Percentiles rank a stretch among this genome's conserved stretches.
Evolutionary conservation across 2,329 filamentous ascomycete genomes (phyloP).

Genomic region (Calonectria fujianensis): DNA sequence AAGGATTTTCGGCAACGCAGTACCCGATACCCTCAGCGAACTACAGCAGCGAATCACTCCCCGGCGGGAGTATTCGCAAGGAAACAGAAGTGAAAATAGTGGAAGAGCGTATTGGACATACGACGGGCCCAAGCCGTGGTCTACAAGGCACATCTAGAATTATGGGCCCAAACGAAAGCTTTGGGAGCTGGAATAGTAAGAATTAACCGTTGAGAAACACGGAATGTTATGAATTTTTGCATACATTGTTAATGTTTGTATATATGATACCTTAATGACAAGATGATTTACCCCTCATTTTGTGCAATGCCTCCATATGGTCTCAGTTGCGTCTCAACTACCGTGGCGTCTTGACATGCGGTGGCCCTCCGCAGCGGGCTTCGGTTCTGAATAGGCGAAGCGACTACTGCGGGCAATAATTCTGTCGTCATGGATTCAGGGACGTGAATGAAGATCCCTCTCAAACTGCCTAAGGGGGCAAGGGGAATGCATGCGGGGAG

Average conservation of each 20-base stretch:
- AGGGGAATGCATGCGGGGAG: neutral
- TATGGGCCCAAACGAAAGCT: neutral
- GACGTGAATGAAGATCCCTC: constrained; percentile 1
- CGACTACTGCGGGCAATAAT: neutral
- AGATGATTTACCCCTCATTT: neutral
- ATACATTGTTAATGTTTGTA: neutral
- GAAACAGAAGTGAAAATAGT: constrained; percentile 40
- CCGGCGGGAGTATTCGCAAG: constrained; percentile 37
- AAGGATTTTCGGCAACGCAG: constrained; percentile 32
- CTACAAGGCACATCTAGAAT: neutral
- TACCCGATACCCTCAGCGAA: constrained; percentile 37
- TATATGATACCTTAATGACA: constrained; percentile 20
- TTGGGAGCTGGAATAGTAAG: neutral
- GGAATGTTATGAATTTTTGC: neutral
- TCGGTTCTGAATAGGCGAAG: neutral
- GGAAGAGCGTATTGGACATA: neutral
- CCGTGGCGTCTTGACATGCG: neutral
- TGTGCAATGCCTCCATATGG: neutral
- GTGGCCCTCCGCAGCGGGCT: neutral
- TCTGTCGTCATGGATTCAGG: too few relatives aligned
- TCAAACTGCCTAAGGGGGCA: neutral
- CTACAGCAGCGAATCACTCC: constrained; percentile 39
- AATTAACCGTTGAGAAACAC: neutral
- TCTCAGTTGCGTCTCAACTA: neutral
- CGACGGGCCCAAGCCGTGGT: neutral